Evolutionary conservation across 2,329 filamentous ascomycete genomes (phyloP), one percentile per base, ranked within the genome.

Genomic region (Monosporascus cannonballus): DNA sequence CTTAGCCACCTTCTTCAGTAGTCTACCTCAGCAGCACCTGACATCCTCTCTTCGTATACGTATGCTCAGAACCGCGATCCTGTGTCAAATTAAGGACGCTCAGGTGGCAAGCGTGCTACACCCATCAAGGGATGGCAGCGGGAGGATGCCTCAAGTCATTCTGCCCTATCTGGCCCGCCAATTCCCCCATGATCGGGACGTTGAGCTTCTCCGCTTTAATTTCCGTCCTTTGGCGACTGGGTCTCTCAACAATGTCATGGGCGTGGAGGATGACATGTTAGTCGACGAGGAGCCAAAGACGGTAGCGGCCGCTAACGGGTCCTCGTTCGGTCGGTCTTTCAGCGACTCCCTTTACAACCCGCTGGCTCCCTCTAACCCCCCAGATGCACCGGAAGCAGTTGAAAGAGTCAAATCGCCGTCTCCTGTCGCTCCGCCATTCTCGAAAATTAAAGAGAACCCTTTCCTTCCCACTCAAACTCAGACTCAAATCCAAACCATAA

Each of bases 31-130:
- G 52, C 76, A 83, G 48, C 77, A 83, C 64, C 71, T 96, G 38
- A 80, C 87, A n/a, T 81, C 86, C 8, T 81, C 87, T 2, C 66
- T 90, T 20, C 85, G 93, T 50, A 81, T 85, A 11, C 82, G 90
- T 48, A 77, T 96, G 56, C 90, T 96, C 64, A 87, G 89, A 58
- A 89, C 89, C 3, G 87, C 90, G 20, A 86, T 96, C 52, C 72
- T 96, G 22, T 80, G 77, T 5, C 77, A 79, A 54, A 78, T 86
- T 67, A 85, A 84, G 64, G 76, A 85, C 34, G 86, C 88, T 42
- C 89, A 96, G 80, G 65, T 94, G 11, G 84, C 90, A 6, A 93
- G 90, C 67, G 84, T 95, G 14, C 74, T 96, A 54, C 90, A 94
- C 68, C 89, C 90, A 1, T 82, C 85, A 68, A 73, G 83, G 56